Percentiles rank a stretch among this genome's conserved stretches.
These are phyloP conservation scores for Peltaster fructicola DNA, from an alignment of 2,329 filamentous ascomycete species.

Conservation along the genomic window DNA sequence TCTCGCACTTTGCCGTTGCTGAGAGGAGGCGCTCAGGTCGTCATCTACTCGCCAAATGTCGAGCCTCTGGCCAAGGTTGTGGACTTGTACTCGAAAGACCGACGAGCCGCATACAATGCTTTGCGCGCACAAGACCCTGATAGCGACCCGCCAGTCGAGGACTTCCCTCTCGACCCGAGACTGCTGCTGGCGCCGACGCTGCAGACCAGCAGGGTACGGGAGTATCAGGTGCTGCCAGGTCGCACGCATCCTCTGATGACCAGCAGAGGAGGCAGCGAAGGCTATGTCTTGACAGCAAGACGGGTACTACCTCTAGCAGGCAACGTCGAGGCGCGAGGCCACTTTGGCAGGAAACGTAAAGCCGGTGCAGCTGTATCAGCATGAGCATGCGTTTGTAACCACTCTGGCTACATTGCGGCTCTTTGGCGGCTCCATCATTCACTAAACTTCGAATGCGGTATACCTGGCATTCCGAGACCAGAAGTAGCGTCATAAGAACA, in stretches of 20 bases:
- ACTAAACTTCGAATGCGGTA: too few relatives aligned
- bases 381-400: too few relatives aligned
- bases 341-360: conserved; percentile 51
- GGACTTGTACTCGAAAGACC: conserved; percentile 68
- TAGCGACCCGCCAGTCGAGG: conserved; percentile 29
- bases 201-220: conserved; percentile 60
- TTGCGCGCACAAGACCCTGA: conserved; percentile 17
- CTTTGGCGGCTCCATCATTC: too few relatives aligned
- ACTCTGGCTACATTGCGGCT: too few relatives aligned
- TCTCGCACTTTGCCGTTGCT: conserved; percentile 62
- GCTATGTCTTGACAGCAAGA: conserved; percentile 74
- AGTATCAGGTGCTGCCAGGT: conserved; percentile 83
- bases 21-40: conserved; percentile 64
- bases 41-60: conserved; percentile 65
- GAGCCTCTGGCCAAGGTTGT: conserved; percentile 63
- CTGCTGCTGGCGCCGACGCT: conserved; percentile 62
- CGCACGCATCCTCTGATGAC: conserved; percentile 93
- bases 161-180: conserved; percentile 79
- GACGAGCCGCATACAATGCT: conserved; percentile 54
- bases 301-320: conserved; percentile 65
- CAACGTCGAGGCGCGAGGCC: conserved; percentile 66
- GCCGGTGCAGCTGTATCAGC: too few relatives aligned
- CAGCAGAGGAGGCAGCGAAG: conserved; percentile 67
- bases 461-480: too few relatives aligned
- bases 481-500: too few relatives aligned